Conservation (phyloP, 2,329 filamentous ascomycete species). For the Verticillium longisporum region DNA sequence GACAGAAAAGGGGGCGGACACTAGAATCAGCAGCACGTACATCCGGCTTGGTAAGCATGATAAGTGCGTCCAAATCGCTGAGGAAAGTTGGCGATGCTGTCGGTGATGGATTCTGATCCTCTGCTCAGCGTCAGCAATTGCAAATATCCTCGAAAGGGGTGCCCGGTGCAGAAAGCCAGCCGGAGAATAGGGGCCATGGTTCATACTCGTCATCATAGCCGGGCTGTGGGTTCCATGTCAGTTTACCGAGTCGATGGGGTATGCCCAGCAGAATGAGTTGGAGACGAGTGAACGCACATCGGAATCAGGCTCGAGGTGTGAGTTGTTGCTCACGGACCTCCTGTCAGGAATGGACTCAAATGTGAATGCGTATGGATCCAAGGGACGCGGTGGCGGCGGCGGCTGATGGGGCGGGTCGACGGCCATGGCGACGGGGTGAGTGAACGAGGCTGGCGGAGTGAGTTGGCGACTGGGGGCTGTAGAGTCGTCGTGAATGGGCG, state of each 20-base stretch:
- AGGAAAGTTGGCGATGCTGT: constrained; percentile 33
- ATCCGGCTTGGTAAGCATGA: constrained; percentile 39
- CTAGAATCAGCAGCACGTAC: constrained; percentile 23
- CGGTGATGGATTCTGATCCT: constrained; percentile 29
- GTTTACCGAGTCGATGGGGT: background rate
- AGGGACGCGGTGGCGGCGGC: constrained; percentile 5
- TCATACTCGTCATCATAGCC: background rate
- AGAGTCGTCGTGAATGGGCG: constrained; percentile 8
- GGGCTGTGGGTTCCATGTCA: background rate
- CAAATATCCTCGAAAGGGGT: background rate
- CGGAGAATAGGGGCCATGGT: background rate
- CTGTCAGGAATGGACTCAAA: constrained; percentile 11
- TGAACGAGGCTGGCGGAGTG: constrained; percentile 4
- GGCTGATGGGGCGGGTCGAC: constrained; percentile 2
- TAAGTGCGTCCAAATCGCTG: constrained; percentile 38
- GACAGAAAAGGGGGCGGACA: background rate
- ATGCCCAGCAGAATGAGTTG: background rate
- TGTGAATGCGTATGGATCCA: constrained; percentile 11
- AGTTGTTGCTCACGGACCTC: constrained; percentile 11
- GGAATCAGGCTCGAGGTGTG: constrained; percentile 10
- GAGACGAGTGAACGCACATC: constrained; percentile 4
- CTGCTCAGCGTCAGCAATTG: constrained; percentile 3
- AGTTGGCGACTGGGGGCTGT: background rate
- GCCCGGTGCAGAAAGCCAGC: background rate
- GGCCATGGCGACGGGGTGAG: background rate